Evolutionary conservation across 108 stramenopile species (phyloP).

Genomic region (Cyclotella sp.): DNA sequence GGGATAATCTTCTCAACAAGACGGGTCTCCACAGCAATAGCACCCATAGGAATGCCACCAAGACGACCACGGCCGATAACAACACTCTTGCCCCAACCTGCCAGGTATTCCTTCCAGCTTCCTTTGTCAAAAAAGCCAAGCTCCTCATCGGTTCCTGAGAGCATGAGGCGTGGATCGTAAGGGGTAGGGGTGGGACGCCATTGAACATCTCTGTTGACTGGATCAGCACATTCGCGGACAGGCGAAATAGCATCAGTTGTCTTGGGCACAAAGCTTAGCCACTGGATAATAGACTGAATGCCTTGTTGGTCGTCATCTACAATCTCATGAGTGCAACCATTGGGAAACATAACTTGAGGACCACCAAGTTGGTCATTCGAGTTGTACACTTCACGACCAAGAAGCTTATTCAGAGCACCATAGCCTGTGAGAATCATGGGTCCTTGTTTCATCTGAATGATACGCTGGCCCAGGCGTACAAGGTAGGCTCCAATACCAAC

Average conservation of each 20-base stretch:
- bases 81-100: conserved; percentile 98
- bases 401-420: conserved; percentile 97
- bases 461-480: conserved; percentile 92
- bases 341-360: conserved; percentile 97
- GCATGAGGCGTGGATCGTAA: conserved; percentile 96
- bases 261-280: conserved; percentile 97
- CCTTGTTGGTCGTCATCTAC: conserved; percentile 95
- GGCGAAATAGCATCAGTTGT: conserved; percentile 78
- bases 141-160: conserved; percentile 77
- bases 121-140: conserved; percentile 96
- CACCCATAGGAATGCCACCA: conserved; percentile 98
- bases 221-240: conserved; percentile 80
- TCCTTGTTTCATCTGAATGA: conserved; percentile 92
- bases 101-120: conserved; percentile 94
- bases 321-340: conserved; percentile 94
- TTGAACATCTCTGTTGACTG: conserved; percentile 88
- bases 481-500: conserved; percentile 96
- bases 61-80: conserved; percentile 96
- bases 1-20: conserved; percentile 94
- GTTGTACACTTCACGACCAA: conserved; percentile 96
- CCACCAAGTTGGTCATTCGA: conserved; percentile 98
- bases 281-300: conserved; percentile 87
- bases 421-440: conserved; percentile 96
- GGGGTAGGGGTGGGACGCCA: conserved; percentile 91
- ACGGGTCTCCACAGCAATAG: conserved; percentile 97